Evolutionary conservation across 2,329 filamentous ascomycete species (phyloP).

Genomic region (Penicillium brasilianum): DNA sequence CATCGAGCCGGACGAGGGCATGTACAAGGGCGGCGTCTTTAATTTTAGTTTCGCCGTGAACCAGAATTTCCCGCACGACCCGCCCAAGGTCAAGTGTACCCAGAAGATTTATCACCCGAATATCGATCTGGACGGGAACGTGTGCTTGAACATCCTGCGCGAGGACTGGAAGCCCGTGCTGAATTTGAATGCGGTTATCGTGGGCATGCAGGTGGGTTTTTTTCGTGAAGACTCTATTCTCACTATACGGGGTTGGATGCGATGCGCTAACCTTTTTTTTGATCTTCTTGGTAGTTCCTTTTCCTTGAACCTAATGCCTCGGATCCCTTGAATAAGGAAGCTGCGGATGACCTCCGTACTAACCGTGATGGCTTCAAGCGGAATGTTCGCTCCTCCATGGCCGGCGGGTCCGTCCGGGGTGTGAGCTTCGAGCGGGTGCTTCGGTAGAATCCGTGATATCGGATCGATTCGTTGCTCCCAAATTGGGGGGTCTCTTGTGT

Average conservation of each 20-base stretch:
- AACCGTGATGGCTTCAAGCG: conserved; percentile 90
- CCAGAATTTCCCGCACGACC: conserved; percentile 95
- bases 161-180: conserved; percentile 99
- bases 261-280: conserved; percentile 12
- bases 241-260: neutral
- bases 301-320: conserved; percentile 97
- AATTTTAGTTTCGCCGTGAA: conserved; percentile 91
- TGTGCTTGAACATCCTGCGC: conserved; percentile 94
- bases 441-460: conserved; percentile 54
- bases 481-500: neutral
- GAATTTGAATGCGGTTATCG: conserved; percentile 94
- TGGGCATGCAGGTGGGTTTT: conserved; percentile 76
- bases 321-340: conserved; percentile 98
- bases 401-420: conserved; percentile 75
- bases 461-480: neutral
- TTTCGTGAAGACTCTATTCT: neutral
- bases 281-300: conserved; percentile 69
- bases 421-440: conserved; percentile 78
- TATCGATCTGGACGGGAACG: conserved; percentile 96
- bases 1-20: conserved; percentile 61
- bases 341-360: conserved; percentile 84
- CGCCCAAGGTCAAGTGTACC: conserved; percentile 93
- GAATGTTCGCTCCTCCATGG: conserved; percentile 85
- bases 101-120: conserved; percentile 99
- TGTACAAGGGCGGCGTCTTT: conserved; percentile 88